Base-by-base conservation (phyloP, 352 stramenopile genomes). In the Phytophthora foliorum region DNA sequence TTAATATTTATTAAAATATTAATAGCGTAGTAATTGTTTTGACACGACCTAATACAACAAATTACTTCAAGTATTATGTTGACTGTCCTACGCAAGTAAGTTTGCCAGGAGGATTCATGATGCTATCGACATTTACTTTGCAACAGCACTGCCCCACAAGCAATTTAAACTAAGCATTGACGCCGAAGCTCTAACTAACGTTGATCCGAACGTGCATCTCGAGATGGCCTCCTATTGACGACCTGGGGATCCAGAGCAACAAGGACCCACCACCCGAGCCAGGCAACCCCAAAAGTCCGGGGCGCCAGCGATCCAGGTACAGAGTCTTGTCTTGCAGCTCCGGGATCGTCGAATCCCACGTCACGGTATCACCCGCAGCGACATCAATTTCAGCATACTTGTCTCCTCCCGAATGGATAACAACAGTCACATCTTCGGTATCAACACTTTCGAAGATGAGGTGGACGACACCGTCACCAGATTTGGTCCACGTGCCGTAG, bases 211-310 rank as follows among this genome's bases (percentile, higher is more conserved):
- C 49, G 19, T 72, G 56, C 64, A 72, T 72, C 27, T 82, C 65
- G 10, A 88, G 34, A 44, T 74, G 66, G 4, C 78, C 78, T n/a
- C 69, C 72, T 11, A 72, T 25, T 1, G 44, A 70, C 8, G 63
- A 58, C 25, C 78, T 53, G 14, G 82, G 80, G 13, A 90, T 52
- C 79, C 80, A 88, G 4, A 72, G 49, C 36, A 72, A n/a, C 16
- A 72, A 14, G 8, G 64, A 72, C 0, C 63, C 63, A 44, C 63
- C 63, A 17, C 63, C 63, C 3, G 63, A 67, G 6, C 63, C 63
- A 16, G 63, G 63, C 24, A 72, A 39, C 0, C 56, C 63, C 13
- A 72, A 38, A 19, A 72, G 6, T 6, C 63, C 63, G 0, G 63
- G 63, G 31, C 63, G 57, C 63, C 63, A 72, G 9, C 56, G 63